Evolutionary conservation across 192 early-diverging fungal genomes (phyloP), one percentile per base, ranked within the genome.

Genomic region (Obelidium mucronatum): DNA sequence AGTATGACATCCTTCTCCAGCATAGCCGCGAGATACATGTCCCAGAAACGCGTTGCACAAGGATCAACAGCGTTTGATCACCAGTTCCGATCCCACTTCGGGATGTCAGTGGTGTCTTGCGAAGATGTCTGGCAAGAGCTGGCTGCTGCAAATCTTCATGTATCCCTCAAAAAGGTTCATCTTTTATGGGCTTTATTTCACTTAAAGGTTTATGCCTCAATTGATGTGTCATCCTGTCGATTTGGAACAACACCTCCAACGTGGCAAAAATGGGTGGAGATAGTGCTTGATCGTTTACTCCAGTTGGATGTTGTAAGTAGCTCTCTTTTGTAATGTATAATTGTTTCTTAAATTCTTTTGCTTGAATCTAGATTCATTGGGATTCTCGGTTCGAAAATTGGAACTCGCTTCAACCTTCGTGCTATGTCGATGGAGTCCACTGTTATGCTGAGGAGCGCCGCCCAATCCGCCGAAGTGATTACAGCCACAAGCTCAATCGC

Each of bases 391-490:
- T 28, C 30, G 31, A 35, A 5, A 64, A 64, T 64, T 64, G 62
- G 37, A 4, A 40, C 33, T 37, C 19, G 4, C 62, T 36, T 11
- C 5, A 8, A 6, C 62, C 62, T 5, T 64, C 62, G 6, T 28
- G 30, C 24, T 64, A 64, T 35, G 62, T 64, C 24, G 37, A 64
- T 35, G 62, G 62, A 35, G 62, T 64, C 3, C 30, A 64, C 62
- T 35, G 26, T 40, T 28, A 28, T 36, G 62, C 35, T 34, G 26
- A 36, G 6, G 62, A 64, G 36, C 30, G 19, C 4, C 5, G 35
- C 6, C 62, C 62, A 3, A 35, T 64, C 6, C 6, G 36, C 31
- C 6, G 19, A 36, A 34, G 35, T 22, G 30, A 35, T 28, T 64
- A 35, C 62, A 35, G 30, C 6, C 62, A 64, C 24, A 64, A 64